Evolutionary conservation across 1,284 basidiomycete genomes (phyloP).

Genomic region (Filobasidium uniguttulatum): DNA sequence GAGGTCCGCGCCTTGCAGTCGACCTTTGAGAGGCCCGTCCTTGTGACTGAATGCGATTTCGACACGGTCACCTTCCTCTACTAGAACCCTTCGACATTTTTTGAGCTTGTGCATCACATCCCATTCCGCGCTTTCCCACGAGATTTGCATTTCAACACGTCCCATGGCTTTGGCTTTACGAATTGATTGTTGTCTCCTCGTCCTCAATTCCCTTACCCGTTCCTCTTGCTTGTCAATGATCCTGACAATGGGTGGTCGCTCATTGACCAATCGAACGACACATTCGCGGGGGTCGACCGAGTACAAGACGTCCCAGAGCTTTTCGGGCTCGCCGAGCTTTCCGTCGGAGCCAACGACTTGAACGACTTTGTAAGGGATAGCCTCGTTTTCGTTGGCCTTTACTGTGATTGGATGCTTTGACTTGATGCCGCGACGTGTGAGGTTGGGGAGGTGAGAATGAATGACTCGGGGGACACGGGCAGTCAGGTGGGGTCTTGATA

Average conservation of each 20-base stretch:
- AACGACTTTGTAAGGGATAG: slow-evolving; percentile 26
- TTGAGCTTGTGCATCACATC: slow-evolving; percentile 30
- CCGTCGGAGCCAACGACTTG: slow-evolving; percentile 24
- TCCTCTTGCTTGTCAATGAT: slow-evolving; percentile 19
- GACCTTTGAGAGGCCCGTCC: neutral
- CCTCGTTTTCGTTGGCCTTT: no score
- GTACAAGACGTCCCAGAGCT: slow-evolving; percentile 18
- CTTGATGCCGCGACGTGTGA: neutral
- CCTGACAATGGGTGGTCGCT: slow-evolving; percentile 26
- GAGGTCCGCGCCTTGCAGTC: slow-evolving; percentile 8
- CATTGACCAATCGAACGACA: slow-evolving; percentile 21
- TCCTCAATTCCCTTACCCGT: slow-evolving; percentile 4
- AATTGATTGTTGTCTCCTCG: slow-evolving; percentile 19
- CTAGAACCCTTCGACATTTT: slow-evolving; percentile 19
- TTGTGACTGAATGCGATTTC: slow-evolving; percentile 24
- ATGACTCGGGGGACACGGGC: neutral
- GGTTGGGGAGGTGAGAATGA: neutral
- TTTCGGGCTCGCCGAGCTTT: slow-evolving; percentile 18
- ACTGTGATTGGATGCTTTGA: neutral
- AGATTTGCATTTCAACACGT: slow-evolving; percentile 32
- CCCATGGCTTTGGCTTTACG: slow-evolving; percentile 22
- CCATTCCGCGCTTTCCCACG: slow-evolving; percentile 26
- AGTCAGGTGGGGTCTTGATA: neutral
- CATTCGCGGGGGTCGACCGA: slow-evolving; percentile 18
- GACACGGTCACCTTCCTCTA: slow-evolving; percentile 30